Base-by-base conservation (phyloP, 2,329 filamentous ascomycete genomes). In the Colletotrichum tabaci region DNA sequence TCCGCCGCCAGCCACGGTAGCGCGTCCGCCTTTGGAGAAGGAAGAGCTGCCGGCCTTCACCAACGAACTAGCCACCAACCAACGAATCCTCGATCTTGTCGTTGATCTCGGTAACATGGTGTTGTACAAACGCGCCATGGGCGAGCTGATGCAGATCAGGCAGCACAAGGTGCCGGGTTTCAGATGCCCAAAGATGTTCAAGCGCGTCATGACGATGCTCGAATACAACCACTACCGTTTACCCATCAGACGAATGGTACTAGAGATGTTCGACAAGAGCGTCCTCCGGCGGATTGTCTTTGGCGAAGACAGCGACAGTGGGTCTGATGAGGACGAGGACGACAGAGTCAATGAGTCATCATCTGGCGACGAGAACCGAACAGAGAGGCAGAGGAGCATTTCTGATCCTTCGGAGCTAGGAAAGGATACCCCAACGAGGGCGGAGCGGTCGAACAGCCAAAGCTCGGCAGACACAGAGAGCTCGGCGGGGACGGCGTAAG, bases 81-180 rank as follows among this genome's bases (percentile, higher is more conserved):
- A 94, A 77, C 93, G 93, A 62, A 96, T 98, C 57, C 83, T 98
- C 38, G 93, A 95, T 77, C 88, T 96, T 47, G 92, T 98, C 74
- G 91, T 94, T 16, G 95, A 98, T 77, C 87, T 99, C 70, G 94
- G 95, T 67, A 98, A 98, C 79, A 96, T 96, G 71, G 95, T 99
- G 18, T 87, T 98, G 61, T 95, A 95, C 78, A 97, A 97, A 80
- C 93, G 93, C 79, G 94, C 95, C 7, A 91, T 96, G 62, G 90
- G 88, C 23, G 95, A 98, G 80, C 87, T 99, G 66, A 91, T 89
- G 77, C 87, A 95, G 86, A 88, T 98, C 73, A 95, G 94, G 84
- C 85, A 89, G 63, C 93, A 92, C 77, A 93, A 94, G 76, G 90
- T 91, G 0, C 86, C 91, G 1, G 91, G 91, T 0, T 98, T 99